phyloP scores from a whole-genome alignment of 164 flowering plant species.

The Sextonia rubra region DNA sequence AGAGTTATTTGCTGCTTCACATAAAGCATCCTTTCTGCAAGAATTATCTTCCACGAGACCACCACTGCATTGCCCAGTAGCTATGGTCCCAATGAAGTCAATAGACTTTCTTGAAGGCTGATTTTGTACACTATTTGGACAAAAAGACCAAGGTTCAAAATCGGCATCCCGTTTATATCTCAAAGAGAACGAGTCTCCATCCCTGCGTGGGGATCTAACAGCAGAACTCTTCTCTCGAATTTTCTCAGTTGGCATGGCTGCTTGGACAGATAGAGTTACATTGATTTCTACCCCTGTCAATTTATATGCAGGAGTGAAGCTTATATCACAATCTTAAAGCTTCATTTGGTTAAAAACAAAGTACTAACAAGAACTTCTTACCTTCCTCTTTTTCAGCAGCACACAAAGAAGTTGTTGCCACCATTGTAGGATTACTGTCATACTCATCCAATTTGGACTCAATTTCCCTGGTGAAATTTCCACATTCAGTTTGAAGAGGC shows the following conservation, averaged over 20 bases:
- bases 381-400: constrained; percentile 16
- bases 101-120: constrained; percentile 23
- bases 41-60: constrained; percentile 8
- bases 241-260: constrained; percentile 14
- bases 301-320: constrained; percentile 19
- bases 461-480: constrained; percentile 9
- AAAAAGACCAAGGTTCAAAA: constrained; percentile 5
- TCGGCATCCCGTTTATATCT: constrained; percentile 8
- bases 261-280: constrained; percentile 15
- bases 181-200: constrained; percentile 8
- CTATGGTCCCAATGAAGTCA: constrained; percentile 31
- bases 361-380: constrained; percentile 11
- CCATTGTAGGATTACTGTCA: constrained; percentile 3
- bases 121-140: constrained; percentile 15
- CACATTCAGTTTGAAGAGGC: constrained; percentile 15
- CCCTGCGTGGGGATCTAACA: constrained; percentile 10
- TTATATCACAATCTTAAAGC: neutral
- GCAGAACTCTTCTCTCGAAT: constrained; percentile 6
- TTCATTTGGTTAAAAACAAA: neutral
- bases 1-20: constrained; percentile 6
- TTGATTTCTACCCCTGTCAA: constrained; percentile 12
- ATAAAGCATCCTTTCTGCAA: neutral
- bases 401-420: constrained; percentile 10
- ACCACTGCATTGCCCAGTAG: constrained; percentile 7
- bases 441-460: constrained; percentile 9